phyloP scores from a whole-genome alignment of 345 rosid genomes.

The Euclidium syriacum region DNA sequence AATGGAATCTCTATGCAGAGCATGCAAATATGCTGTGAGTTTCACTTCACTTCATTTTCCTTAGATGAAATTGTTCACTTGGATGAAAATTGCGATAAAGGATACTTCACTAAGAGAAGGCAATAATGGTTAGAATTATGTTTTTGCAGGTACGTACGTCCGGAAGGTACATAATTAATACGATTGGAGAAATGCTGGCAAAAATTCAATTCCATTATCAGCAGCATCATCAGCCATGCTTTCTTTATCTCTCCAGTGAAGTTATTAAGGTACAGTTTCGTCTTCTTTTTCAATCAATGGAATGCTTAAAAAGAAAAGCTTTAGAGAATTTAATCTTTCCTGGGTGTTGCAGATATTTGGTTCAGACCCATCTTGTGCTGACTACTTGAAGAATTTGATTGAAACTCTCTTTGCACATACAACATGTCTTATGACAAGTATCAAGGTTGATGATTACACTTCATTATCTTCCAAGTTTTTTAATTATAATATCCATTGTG shows the following conservation, averaged over 20 bases:
- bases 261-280: constrained; percentile 83
- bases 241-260: constrained; percentile 98
- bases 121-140: constrained; percentile 21
- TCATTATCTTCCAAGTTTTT: constrained; percentile 2
- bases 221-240: constrained; percentile 96
- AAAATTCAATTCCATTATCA: constrained; percentile 88
- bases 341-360: constrained; percentile 79
- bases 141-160: constrained; percentile 83
- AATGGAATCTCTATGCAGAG: constrained; percentile 99
- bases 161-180: constrained; percentile 84
- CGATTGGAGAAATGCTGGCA: constrained; percentile 91
- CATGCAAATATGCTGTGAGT: constrained; percentile 99
- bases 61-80: no score
- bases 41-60: no score
- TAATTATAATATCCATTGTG: neutral
- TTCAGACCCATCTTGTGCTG: constrained; percentile 85
- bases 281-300: neutral
- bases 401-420: constrained; percentile 86
- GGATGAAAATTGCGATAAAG: neutral
- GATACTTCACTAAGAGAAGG: neutral
- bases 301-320: constrained; percentile 7
- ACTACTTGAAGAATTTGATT: constrained; percentile 77
- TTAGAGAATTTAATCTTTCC: constrained; percentile 7
- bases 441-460: constrained; percentile 51
- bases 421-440: constrained; percentile 74